Evolutionary conservation across 192 early-diverging fungal genomes (phyloP).

Genomic region (Umbelopsis isabellina): DNA sequence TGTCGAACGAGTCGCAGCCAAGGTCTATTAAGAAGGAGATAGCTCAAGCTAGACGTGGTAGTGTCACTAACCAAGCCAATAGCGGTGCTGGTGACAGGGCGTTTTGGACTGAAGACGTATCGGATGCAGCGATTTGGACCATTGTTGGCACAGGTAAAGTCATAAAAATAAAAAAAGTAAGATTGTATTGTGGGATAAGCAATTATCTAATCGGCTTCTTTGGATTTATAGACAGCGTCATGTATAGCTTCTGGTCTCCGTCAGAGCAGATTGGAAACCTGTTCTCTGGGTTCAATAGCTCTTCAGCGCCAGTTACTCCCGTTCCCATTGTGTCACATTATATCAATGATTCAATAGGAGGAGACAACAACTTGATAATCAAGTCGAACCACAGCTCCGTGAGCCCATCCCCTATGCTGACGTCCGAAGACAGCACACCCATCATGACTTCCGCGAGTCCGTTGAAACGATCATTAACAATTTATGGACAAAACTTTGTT

Average conservation of each 20-base stretch:
- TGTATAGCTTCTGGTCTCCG: constrained; percentile 18
- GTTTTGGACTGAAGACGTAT: constrained; percentile 75
- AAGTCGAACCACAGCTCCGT: not conserved
- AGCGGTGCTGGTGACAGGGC: constrained; percentile 25
- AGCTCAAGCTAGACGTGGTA: not conserved
- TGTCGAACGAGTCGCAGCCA: constrained; percentile 12
- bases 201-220: not conserved
- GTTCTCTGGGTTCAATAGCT: constrained; percentile 4
- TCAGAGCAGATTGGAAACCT: constrained; percentile 2
- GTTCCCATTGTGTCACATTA: constrained; percentile 43
- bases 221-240: constrained; percentile 12
- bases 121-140: constrained; percentile 88
- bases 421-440: not conserved
- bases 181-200: not conserved
- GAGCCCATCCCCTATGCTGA: not conserved
- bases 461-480: constrained; percentile 43
- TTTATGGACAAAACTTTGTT: constrained; percentile 68
- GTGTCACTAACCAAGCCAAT: not conserved
- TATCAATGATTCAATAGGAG: constrained; percentile 4
- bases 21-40: not conserved
- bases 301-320: constrained; percentile 22
- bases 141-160: constrained; percentile 71
- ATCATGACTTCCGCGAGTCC: not conserved
- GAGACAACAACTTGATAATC: not conserved
- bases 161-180: not conserved